Percentiles rank a stretch among this genome's conserved stretches.
phyloP scores from a whole-genome alignment of 805 yeast species.

The Metschnikowia henanensis region DNA sequence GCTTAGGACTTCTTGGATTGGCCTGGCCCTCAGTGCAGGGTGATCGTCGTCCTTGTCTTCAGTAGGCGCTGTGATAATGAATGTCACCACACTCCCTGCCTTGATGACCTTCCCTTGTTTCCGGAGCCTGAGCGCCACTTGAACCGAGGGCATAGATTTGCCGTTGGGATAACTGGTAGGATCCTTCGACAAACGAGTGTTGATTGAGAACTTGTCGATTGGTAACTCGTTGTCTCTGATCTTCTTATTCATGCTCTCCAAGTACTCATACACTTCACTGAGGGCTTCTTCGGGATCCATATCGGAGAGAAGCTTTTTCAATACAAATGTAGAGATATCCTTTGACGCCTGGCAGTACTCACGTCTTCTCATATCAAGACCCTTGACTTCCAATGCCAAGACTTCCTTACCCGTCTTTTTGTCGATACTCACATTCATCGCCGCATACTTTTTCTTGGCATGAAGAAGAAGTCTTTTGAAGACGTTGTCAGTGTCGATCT shows the following conservation, averaged over 20 bases:
- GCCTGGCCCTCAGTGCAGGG: slow-evolving; percentile 81
- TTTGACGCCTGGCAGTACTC: slow-evolving; percentile 93
- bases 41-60: slow-evolving; percentile 17
- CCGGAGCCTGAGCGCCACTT: slow-evolving; percentile 80
- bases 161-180: slow-evolving; percentile 83
- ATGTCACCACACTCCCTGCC: slow-evolving; percentile 90
- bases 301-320: slow-evolving; percentile 70
- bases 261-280: slow-evolving; percentile 65
- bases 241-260: slow-evolving; percentile 58
- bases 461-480: slow-evolving; percentile 82
- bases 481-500: slow-evolving; percentile 93
- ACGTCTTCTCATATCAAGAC: slow-evolving; percentile 95
- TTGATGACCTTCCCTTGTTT: slow-evolving; percentile 83
- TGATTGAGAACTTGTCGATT: slow-evolving; percentile 71
- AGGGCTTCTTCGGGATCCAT: slow-evolving; percentile 76
- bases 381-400: slow-evolving; percentile 81
- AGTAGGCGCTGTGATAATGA: slow-evolving; percentile 60
- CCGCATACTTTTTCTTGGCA: slow-evolving; percentile 98
- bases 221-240: slow-evolving; percentile 61
- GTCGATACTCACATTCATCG: slow-evolving; percentile 61
- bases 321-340: slow-evolving; percentile 75
- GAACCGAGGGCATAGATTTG: slow-evolving; percentile 79
- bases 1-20: slow-evolving; percentile 69
- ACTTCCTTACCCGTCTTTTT: slow-evolving; percentile 52
- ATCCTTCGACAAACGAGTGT: slow-evolving; percentile 87